A percentile compares a stretch with the other conserved stretches of the same genome.
Conservation (phyloP, 768 basidiomycete species). For the Tulasnella sp. region DNA sequence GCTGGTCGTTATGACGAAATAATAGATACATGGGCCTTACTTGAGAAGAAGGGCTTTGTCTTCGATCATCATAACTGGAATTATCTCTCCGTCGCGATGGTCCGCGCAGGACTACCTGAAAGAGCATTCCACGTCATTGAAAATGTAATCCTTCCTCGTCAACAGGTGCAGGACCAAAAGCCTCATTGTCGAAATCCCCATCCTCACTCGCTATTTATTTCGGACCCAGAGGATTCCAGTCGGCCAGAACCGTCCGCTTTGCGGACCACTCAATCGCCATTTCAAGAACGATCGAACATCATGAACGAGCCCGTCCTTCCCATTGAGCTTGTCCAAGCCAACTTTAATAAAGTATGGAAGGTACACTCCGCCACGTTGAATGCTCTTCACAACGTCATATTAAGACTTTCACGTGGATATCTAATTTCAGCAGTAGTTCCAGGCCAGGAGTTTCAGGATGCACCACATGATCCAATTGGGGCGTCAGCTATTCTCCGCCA, state of each 20-base stretch:
- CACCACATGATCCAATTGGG: neutral
- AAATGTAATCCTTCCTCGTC: conserved; percentile 49
- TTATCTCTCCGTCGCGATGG: conserved; percentile 56
- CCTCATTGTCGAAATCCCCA: conserved; percentile 20
- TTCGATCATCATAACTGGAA: conserved; percentile 93
- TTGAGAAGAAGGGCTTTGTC: conserved; percentile 49
- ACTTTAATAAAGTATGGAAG: too few species aligned
- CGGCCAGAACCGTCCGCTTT: neutral
- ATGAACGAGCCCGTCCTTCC: conserved; percentile 41
- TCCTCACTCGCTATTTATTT: conserved; percentile 32
- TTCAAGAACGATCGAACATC: neutral
- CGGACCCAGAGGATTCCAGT: neutral
- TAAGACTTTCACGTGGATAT: conserved; percentile 1
- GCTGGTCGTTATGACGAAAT: conserved; percentile 50
- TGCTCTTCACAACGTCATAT: conserved; percentile 2
- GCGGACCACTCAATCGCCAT: neutral
- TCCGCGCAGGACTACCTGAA: conserved; percentile 69
- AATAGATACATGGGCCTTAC: conserved; percentile 49
- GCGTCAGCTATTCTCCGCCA: neutral
- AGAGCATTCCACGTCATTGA: conserved; percentile 77
- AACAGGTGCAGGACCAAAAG: conserved; percentile 28
- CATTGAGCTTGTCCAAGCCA: too few species aligned
- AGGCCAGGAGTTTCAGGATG: neutral
- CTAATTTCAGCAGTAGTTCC: neutral
- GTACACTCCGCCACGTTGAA: neutral